Conservation (phyloP, 192 early-diverging fungal genomes). For the Radiomyces spectabilis region DNA sequence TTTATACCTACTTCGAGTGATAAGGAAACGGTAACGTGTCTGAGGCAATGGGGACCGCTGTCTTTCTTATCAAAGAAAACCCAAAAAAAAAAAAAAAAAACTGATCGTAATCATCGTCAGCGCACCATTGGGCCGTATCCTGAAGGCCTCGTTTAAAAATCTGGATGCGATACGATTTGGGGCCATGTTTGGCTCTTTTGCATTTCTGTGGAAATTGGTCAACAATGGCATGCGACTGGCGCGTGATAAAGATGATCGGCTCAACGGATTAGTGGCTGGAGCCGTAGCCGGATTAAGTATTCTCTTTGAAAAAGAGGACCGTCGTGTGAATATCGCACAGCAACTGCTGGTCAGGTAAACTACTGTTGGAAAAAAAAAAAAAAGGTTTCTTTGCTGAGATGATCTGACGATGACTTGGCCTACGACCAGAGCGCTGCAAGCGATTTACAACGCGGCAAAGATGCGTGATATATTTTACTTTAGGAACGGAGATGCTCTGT, state of each 20-base stretch:
- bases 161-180: slow-evolving; percentile 58
- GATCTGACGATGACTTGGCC: too few relatives aligned
- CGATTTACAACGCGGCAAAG: slow-evolving; percentile 46
- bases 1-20: slow-evolving; percentile 38
- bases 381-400: too few relatives aligned
- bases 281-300: slow-evolving; percentile 45
- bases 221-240: slow-evolving; percentile 51
- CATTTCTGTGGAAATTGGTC: slow-evolving; percentile 66
- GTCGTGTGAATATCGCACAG: slow-evolving; percentile 47
- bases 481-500: slow-evolving; percentile 45
- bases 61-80: neutral
- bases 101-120: slow-evolving; percentile 9
- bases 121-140: slow-evolving; percentile 26
- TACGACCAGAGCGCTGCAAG: slow-evolving; percentile 47
- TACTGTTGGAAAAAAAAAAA: neutral
- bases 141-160: slow-evolving; percentile 49
- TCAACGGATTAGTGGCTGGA: slow-evolving; percentile 47
- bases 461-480: slow-evolving; percentile 44
- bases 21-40: slow-evolving; percentile 31
- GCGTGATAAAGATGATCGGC: slow-evolving; percentile 44
- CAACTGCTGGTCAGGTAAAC: slow-evolving; percentile 50
- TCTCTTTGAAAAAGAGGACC: slow-evolving; percentile 46
- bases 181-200: slow-evolving; percentile 70
- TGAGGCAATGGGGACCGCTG: too few relatives aligned
- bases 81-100: neutral